phyloP scores from a whole-genome alignment of 257 asterid species.

The Jacaranda mimosifolia region DNA sequence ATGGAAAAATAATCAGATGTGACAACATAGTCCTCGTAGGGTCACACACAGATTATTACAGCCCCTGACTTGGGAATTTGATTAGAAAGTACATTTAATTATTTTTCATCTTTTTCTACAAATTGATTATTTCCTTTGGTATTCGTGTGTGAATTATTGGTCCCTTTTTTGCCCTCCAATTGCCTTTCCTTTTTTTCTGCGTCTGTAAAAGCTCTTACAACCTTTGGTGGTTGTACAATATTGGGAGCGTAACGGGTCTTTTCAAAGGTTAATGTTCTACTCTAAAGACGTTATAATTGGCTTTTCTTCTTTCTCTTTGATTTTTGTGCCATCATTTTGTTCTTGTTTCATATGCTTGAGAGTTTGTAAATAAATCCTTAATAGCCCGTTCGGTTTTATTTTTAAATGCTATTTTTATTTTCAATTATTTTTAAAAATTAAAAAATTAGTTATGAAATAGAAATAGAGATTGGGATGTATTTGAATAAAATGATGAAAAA shows the following conservation, averaged over 20 bases:
- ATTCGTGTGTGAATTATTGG: constrained; percentile 53
- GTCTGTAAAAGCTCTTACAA: background rate
- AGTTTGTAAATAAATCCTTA: background rate
- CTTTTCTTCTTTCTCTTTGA: background rate
- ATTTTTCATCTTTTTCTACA: background rate
- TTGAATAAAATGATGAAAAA: too few relatives aligned
- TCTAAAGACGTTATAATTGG: background rate
- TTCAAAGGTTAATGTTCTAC: background rate
- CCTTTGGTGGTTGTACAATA: constrained; percentile 16
- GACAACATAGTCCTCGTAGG: constrained; percentile 34
- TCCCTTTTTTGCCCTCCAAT: constrained; percentile 25
- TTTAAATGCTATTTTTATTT: too few relatives aligned
- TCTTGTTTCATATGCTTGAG: background rate
- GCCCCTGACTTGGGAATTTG: constrained; percentile 28
- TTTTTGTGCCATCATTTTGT: background rate
- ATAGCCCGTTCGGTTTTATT: too few relatives aligned
- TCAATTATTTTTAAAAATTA: too few relatives aligned
- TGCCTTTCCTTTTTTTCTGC: constrained; percentile 14
- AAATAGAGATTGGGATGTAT: too few relatives aligned
- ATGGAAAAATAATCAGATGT: constrained; percentile 26
- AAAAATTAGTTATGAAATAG: too few relatives aligned
- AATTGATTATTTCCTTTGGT: constrained; percentile 26
- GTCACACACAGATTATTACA: constrained; percentile 8
- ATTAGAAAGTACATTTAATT: constrained; percentile 18
- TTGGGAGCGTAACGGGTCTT: constrained; percentile 22